Base-by-base conservation (phyloP, 805 yeast species). In the Sugiyamaella smithiae region DNA sequence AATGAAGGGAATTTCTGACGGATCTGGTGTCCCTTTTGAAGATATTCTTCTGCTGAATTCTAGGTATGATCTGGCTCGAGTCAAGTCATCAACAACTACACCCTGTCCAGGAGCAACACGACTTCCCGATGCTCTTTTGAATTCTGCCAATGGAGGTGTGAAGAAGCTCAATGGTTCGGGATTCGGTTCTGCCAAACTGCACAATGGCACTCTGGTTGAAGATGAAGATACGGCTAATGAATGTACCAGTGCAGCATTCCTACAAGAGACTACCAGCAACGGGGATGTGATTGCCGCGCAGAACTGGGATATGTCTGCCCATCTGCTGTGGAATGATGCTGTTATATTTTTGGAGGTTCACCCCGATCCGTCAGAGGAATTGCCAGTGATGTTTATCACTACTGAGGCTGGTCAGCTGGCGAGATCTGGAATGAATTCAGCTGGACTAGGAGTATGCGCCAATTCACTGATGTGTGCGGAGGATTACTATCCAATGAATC, bases 401-500 rank as follows among this genome's bases (percentile, higher is more conserved):
- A 43, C 47, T 16, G 47, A 43, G 24, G 47, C 41, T 19, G 47
- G 47, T 9, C 47, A 43, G 35, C 47, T 43, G 11, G 47, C 28
- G 5, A 23, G 47, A 12, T 43, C 47, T 6, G 47, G 47, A 7
- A 43, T 43, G 47, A 43, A 43, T 26, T 14, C 22, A 8, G 26
- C 47, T 9, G 47, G 47, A 19, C 41, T 43, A 7, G 47, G 47
- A 9, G 41, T 43, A 12, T 33, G 41, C 17, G 47, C 47, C 40
- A 43, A 43, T 14, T 43, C 47, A 5, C 31, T 43, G 7, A 33
- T 32, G 41, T 32, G 26, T n/a, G 8, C 47, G 6, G 41, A 33
- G 24, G 47, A 43, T 32, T 22, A 22, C 8, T 43, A 16, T 26
- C 31, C 31, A n/a, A 14, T 25, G 9, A 11, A 26, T 26, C 40